Conservation (phyloP, 768 basidiomycete species). For the Lepiota subincarnata region DNA sequence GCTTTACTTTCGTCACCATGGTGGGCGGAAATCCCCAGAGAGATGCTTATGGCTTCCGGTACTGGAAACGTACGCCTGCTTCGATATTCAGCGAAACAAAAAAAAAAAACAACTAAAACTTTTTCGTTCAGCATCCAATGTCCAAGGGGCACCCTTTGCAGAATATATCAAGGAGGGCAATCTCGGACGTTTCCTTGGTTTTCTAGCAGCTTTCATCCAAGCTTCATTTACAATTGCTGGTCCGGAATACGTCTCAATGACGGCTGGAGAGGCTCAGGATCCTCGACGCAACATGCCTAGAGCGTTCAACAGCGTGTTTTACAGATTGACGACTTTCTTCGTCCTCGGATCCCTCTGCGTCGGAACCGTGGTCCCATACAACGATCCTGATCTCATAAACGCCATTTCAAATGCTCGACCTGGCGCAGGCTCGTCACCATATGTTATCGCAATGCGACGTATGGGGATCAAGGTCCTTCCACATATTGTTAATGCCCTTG, state of each 20-base stretch:
- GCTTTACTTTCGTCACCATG: slow-evolving; percentile 58
- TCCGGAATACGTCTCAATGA: slow-evolving; percentile 50
- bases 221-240: slow-evolving; percentile 61
- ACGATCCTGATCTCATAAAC: slow-evolving; percentile 51
- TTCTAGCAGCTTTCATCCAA: slow-evolving; percentile 57
- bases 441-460: slow-evolving; percentile 77
- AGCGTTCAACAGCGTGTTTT: slow-evolving; percentile 75
- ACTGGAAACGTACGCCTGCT: slow-evolving; percentile 42
- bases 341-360: slow-evolving; percentile 66
- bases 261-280: slow-evolving; percentile 68
- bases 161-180: slow-evolving; percentile 52
- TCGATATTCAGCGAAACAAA: background rate
- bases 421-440: slow-evolving; percentile 66
- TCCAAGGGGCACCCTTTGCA: slow-evolving; percentile 49
- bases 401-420: slow-evolving; percentile 54
- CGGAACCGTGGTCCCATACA: slow-evolving; percentile 76
- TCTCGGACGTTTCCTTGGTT: slow-evolving; percentile 58
- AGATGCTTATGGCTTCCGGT: slow-evolving; percentile 52
- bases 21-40: slow-evolving; percentile 54
- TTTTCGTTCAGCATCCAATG: slow-evolving; percentile 32
- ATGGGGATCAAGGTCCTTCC: slow-evolving; percentile 64
- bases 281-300: slow-evolving; percentile 68
- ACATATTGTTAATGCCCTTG: slow-evolving; percentile 67
- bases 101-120: background rate
- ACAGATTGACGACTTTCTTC: slow-evolving; percentile 77